These are phyloP conservation scores for Elsinoe australis DNA, from an alignment of 2,329 filamentous ascomycete species.

Conservation along the genomic window DNA sequence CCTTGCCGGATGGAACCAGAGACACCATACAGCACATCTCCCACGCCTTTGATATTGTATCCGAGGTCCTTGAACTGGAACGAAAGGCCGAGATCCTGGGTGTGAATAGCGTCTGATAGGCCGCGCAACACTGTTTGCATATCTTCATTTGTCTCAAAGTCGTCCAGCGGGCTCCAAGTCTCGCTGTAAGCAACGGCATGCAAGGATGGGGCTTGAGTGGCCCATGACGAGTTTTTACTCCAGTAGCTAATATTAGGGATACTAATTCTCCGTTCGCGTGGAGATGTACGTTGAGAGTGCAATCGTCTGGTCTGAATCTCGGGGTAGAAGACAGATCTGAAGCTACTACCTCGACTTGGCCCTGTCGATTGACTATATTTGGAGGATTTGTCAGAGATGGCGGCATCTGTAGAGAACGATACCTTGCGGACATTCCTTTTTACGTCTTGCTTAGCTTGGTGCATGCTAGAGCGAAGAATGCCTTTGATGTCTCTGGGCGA, in stretches of 20 bases:
- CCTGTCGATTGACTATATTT: slow-evolving; percentile 10
- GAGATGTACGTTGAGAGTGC: slow-evolving; percentile 1
- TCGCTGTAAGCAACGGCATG: slow-evolving; percentile 10
- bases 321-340: slow-evolving; percentile 4
- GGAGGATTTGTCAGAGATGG: slow-evolving; percentile 1
- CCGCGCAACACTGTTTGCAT: slow-evolving; percentile 47
- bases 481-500: background rate
- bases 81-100: slow-evolving; percentile 45
- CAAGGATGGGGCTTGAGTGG: background rate
- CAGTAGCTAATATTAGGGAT: slow-evolving; percentile 27
- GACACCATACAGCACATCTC: slow-evolving; percentile 45
- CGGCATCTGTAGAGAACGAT: slow-evolving; percentile 1
- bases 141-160: slow-evolving; percentile 32
- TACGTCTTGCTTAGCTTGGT: background rate
- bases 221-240: slow-evolving; percentile 8
- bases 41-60: slow-evolving; percentile 21
- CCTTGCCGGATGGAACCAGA: slow-evolving; percentile 49
- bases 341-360: slow-evolving; percentile 4
- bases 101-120: slow-evolving; percentile 46
- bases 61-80: slow-evolving; percentile 47
- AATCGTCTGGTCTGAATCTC: slow-evolving; percentile 1
- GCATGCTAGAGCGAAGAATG: background rate
- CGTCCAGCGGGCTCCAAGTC: slow-evolving; percentile 20
- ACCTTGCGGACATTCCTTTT: background rate
- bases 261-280: slow-evolving; percentile 16